Conservation (phyloP, 768 basidiomycete species). For the Floccularia luteovirens region DNA sequence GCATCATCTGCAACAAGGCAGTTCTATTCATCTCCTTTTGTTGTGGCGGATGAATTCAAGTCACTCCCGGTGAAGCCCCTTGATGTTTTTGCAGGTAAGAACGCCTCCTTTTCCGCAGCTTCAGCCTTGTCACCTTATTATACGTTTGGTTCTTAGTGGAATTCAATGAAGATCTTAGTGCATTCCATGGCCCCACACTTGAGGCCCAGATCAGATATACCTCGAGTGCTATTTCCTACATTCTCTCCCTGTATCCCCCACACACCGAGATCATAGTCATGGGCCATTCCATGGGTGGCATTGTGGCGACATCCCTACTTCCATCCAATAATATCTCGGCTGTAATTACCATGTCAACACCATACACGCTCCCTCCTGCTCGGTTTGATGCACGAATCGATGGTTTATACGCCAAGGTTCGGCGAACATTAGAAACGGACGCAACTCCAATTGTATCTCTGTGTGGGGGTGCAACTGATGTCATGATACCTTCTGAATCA, state of each 20-base stretch:
- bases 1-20: constrained; percentile 87
- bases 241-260: constrained; percentile 68
- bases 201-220: constrained; percentile 77
- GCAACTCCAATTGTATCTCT: constrained; percentile 74
- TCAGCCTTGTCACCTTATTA: neutral
- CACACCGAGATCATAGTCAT: constrained; percentile 65
- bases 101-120: constrained; percentile 11
- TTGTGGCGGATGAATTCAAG: constrained; percentile 46
- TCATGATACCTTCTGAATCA: constrained; percentile 87
- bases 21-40: constrained; percentile 57
- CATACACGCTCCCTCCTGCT: constrained; percentile 82
- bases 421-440: constrained; percentile 27
- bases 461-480: constrained; percentile 88
- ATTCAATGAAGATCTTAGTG: constrained; percentile 95
- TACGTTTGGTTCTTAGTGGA: constrained; percentile 48
- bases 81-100: constrained; percentile 79
- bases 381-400: constrained; percentile 81
- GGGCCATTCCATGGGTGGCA: constrained; percentile 97
- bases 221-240: constrained; percentile 60
- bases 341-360: constrained; percentile 95
- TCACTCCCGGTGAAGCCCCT: constrained; percentile 43
- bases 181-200: constrained; percentile 87
- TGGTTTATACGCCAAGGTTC: constrained; percentile 51
- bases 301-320: constrained; percentile 79
- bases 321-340: constrained; percentile 60